Evolutionary conservation across 2,329 filamentous ascomycete species (phyloP), one percentile per base, ranked within the genome.

Genomic region (Teratosphaeria gauchensis): DNA sequence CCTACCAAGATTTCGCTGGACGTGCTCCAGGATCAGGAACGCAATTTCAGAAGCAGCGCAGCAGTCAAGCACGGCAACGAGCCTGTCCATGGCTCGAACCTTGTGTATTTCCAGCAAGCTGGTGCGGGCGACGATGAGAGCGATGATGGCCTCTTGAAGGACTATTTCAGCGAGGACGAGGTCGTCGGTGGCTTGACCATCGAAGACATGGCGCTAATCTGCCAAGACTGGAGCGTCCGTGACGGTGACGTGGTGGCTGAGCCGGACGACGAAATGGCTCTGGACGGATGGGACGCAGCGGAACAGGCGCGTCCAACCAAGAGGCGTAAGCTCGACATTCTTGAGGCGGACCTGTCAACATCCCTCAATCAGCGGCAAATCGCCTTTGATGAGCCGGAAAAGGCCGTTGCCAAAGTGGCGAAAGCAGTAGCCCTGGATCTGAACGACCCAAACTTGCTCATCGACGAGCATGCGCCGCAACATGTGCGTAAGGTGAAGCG

Each of bases 1-100:
- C 90, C 91, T 0, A 92, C 88, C 21, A 99, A 99, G 73, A 81
- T 96, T 58, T 91, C 85, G 61, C 80, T 99, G 14, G 94, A 99
- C 61, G 78, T 97, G 35, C 88, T 89, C 2, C 81, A 84, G 53
- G 94, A 97, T 66, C 89, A 95, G 64, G 90, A 95, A 72, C 90
- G 91, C 66, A 80, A 82, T 30, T 99, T 97, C 71, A 85, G 86
- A 58, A 83, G 92, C n/a, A 80, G 84, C 0, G 80, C 84, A 30
- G 79, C 81, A 0, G 61, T 64, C 28, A 64, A 72, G 55, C 59
- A 60, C 24, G 65, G 78, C 46, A 63, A 69, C n/a, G 63, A 60
- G 21, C 19, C n/a, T 19, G 16, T 21, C 19, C 16, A 48, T 11
- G 42, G 16, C 42, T 48, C 42, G 42, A 64, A 64, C 54, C 55